phyloP scores from a whole-genome alignment of 2,329 filamentous ascomycete genomes.

The Eutypella sp. region DNA sequence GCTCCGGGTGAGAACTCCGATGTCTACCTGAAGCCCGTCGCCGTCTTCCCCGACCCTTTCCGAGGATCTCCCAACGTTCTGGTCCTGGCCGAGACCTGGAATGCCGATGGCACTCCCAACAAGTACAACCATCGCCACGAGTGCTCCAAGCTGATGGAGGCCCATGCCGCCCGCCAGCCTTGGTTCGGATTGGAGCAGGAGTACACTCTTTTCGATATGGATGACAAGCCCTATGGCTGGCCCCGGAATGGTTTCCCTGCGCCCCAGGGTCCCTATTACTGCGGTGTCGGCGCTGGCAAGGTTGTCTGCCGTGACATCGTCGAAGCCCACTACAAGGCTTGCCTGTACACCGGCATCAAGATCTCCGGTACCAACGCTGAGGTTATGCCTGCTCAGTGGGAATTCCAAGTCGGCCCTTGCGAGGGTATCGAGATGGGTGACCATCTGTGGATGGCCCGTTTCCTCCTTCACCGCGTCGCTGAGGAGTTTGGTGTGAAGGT shows the following conservation, averaged over 20 bases:
- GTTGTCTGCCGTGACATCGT: slow-evolving; percentile 98
- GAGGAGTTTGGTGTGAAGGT: slow-evolving; percentile 97
- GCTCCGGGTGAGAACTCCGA: slow-evolving; percentile 94
- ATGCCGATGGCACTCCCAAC: slow-evolving; percentile 90
- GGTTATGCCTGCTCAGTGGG: slow-evolving; percentile 98
- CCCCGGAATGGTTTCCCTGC: slow-evolving; percentile 77
- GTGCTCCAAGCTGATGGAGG: slow-evolving; percentile 82
- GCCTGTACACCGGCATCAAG: slow-evolving; percentile 80
- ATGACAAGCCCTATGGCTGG: slow-evolving; percentile 90
- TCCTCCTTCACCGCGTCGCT: slow-evolving; percentile 83
- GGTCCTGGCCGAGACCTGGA: slow-evolving; percentile 92
- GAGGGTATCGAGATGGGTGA: slow-evolving; percentile 88
- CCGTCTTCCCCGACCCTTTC: slow-evolving; percentile 90
- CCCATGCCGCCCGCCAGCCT: slow-evolving; percentile 74
- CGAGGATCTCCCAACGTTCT: slow-evolving; percentile 85
- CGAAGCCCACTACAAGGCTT: slow-evolving; percentile 83
- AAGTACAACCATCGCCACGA: slow-evolving; percentile 98
- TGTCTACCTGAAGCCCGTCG: slow-evolving; percentile 89
- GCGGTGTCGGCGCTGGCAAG: slow-evolving; percentile 94
- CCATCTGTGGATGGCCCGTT: slow-evolving; percentile 90
- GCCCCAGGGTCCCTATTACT: slow-evolving; percentile 94
- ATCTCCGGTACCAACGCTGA: slow-evolving; percentile 99
- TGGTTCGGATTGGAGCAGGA: slow-evolving; percentile 99
- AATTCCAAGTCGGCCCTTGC: slow-evolving; percentile 94
- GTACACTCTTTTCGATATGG: slow-evolving; percentile 85